Evolutionary conservation across 2,329 filamentous ascomycete genomes (phyloP), one percentile per base, ranked within the genome.

Genomic region (Dichotomopilus funicola): DNA sequence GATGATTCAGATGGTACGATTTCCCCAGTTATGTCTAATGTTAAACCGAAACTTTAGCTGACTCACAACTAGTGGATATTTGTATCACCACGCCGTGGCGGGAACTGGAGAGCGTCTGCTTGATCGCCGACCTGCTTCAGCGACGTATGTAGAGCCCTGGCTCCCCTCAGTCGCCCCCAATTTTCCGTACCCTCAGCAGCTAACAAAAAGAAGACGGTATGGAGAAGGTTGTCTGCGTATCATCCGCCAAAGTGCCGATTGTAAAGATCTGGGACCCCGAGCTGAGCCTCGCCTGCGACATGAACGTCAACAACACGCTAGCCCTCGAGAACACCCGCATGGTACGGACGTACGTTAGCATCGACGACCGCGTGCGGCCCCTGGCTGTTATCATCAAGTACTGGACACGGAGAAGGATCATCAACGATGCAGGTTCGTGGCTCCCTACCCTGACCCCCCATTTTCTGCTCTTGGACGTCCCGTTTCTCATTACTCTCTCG

Each of bases 241-340:
- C 90, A 34, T 89, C 88, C 43, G 94, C 94, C 57, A 97, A 96
- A 72, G 94, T 99, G 11, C 92, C 94, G 4, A 99, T 99, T 66
- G 94, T 99, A 64, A 97, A 97, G 75, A 89, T 96, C 54, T 99
- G 94, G 91, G 94, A 99, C 69, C 94, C 94, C 3, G 90, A 96
- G 70, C 77, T 96, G 55, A 78, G 86, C 61, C 78, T 99, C 50
- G 88, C 91, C 12, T 96, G 91, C 70, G 94, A 99, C 69, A 94
- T 99, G 87, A 99, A 99, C 65, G 91, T 99, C 73, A 99, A 99
- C 75, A 99, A 97, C 66, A 94, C 91, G 0, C 73, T 95, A 52
- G 94, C 94, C 4, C 76, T 99, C 59, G 91, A 97, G 71, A 99
- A 99, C 67, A 99, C 94, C 11, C 85, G 91, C 50, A 95, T 99